Base-by-base conservation (phyloP, 2,329 filamentous ascomycete species). In the Dactylellina drechsleri region DNA sequence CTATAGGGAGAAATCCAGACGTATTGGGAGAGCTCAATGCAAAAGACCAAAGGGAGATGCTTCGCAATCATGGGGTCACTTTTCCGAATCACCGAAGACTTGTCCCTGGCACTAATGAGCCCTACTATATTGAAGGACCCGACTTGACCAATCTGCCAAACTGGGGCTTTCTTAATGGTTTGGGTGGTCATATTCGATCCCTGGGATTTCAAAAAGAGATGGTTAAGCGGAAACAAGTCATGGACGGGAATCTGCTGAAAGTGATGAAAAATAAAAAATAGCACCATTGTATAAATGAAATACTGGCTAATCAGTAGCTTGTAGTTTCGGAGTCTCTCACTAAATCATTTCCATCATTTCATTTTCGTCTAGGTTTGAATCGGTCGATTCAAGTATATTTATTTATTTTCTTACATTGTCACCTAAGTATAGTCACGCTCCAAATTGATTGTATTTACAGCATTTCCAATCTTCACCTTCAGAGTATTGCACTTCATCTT, bases 381-480 rank as follows among this genome's bases (percentile, higher is more conserved):
- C 23, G 4, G 23, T 4, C 23, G 23, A 23, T 4, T 2, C 4
- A 23, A 23, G 4, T 23, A 23, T 23, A 23, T 23, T 23, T 2
- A 23, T 4, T 36, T 36, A 36, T 36, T 36, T 36, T 36, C 5
- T 36, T 23, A 23, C 4, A 23, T 23, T 23, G 2, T 36, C 2
- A 36, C 10, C 31, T 36, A 36, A 7, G 31, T 36, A 10, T 36
- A 36, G 2, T 36, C 31, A 36, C 31, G 31, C 31, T 36, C 62
- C 16, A 76, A 43, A 53, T 65, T 60, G 26, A 79, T 56, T 7
- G 67, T 66, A 57, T 81, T 79, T 16, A 93, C 86, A 15, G 85
- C 82, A 79, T 93, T 93, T 4, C 91, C 91, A 79, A 93, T 88
- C 83, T 93, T 93, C 40, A 85, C 86, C 82, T 93, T 93, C 77